These are phyloP conservation scores for Citrus cavaleriei DNA, from an alignment of 345 rosid genomes.

Conservation along the genomic window DNA sequence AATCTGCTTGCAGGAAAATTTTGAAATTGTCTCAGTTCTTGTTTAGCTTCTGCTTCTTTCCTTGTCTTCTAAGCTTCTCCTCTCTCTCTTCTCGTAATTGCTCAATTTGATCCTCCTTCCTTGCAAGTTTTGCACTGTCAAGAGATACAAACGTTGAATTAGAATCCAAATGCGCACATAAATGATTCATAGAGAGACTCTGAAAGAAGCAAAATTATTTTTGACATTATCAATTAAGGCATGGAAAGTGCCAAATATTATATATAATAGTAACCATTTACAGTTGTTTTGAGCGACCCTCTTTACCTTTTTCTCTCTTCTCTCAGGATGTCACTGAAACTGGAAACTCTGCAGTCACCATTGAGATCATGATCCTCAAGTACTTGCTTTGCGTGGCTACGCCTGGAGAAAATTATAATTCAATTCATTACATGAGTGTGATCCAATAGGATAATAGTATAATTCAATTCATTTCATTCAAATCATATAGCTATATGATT, in stretches of 20 bases:
- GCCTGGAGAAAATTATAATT: not conserved
- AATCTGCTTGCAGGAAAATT: no score
- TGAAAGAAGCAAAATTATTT: not conserved
- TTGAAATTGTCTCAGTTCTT: not conserved
- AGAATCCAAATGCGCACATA: not conserved
- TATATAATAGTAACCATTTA: no score
- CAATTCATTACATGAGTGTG: not conserved
- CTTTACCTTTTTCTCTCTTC: constrained; percentile 7
- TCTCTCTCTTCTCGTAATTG: not conserved
- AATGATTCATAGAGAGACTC: not conserved
- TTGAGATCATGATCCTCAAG: not conserved
- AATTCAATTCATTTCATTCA: not conserved
- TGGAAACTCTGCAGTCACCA: constrained; percentile 7
- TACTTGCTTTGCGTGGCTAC: not conserved
- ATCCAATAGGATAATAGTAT: not conserved
- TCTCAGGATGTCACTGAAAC: not conserved
- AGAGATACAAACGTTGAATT: not conserved
- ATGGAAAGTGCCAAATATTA: not conserved
- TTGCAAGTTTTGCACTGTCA: not conserved
- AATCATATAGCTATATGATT: not conserved
- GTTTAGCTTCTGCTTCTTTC: not conserved
- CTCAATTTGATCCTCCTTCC: not conserved
- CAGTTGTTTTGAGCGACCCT: not conserved
- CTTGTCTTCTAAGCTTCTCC: not conserved
- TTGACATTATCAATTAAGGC: no score